phyloP scores from a whole-genome alignment of 768 basidiomycete genomes.

The Inosperma sp. region DNA sequence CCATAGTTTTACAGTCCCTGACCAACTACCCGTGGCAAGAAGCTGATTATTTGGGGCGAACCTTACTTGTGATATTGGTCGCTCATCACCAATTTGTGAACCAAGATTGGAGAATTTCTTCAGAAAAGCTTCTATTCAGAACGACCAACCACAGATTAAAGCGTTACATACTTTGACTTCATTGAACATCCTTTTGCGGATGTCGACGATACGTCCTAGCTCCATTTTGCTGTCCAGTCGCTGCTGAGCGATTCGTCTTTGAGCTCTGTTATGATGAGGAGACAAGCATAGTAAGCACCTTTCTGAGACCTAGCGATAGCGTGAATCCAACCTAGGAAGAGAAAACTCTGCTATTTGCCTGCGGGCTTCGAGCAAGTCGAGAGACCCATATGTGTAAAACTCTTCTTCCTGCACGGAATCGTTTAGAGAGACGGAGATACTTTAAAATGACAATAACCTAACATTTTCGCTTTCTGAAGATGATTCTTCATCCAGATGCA shows the following conservation, averaged over 20 bases:
- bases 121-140: background rate
- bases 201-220: conserved; percentile 83
- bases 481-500: conserved; percentile 68
- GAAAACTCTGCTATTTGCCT: conserved; percentile 89
- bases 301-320: conserved; percentile 49
- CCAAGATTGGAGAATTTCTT: conserved; percentile 90
- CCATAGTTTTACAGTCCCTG: conserved; percentile 93
- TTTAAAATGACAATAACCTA: conserved; percentile 39
- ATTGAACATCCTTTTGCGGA: conserved; percentile 84
- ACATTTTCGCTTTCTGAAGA: conserved; percentile 70
- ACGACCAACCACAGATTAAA: background rate
- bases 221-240: conserved; percentile 84
- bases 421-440: background rate
- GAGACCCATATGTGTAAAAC: conserved; percentile 90
- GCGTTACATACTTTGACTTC: conserved; percentile 75
- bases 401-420: conserved; percentile 66
- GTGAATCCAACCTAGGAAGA: conserved; percentile 84
- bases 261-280: conserved; percentile 70
- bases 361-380: conserved; percentile 82
- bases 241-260: conserved; percentile 90
- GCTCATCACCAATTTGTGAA: conserved; percentile 96
- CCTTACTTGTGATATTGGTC: conserved; percentile 89
- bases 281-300: conserved; percentile 72
- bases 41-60: conserved; percentile 89
- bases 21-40: conserved; percentile 94